Base-by-base conservation (phyloP, 805 yeast species). In the Spathaspora sp. region DNA sequence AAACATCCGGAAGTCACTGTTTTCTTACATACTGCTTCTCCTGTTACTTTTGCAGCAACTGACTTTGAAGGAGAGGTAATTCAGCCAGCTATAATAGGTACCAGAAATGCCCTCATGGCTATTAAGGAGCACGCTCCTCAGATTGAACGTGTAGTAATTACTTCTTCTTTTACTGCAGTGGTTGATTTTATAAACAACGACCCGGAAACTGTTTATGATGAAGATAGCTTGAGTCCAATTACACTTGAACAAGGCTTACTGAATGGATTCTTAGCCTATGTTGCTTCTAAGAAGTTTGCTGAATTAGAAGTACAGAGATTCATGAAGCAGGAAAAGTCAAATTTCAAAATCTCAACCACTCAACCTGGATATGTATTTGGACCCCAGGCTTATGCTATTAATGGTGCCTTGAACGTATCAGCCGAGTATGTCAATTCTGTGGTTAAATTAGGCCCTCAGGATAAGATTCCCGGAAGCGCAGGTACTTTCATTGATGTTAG, bases 181-280 rank as follows among this genome's bases (percentile, higher is more conserved):
- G 11, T 14, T 16, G 42, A 18, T 9, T n/a, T 35, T 35, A 35
- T 31, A 6, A 44, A 49, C 11, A 10, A 46, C 40, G 67, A 65
- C 28, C 56, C 61, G 47, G 67, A 46, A 12, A 31, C 40, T 12
- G 38, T 26, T 2, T 46, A 49, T 39, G 18, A 14, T 17, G 72
- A 69, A 59, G 56, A 62, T 18, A 42, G 63, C 2, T 71, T 76
- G 76, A 72, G 67, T 54, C 63, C 65, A 16, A 54, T 69, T 42
- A 55, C 67, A 1, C 64, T 62, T 60, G 75, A 69, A 19, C 73
- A 75, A 51, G 67, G 73, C 6, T 72, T 75, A 49, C 55, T 52
- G 19, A 73, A 76, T 54, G 63, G 70, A 3, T 54, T 60, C 16
- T 52, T 52, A 40, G 68, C 60, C 9, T 63, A 61, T 57, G 48